Percentiles rank a stretch among this genome's conserved stretches.
These are phyloP conservation scores for Nannizziopsis barbatae DNA, from an alignment of 2,329 filamentous ascomycete genomes.

Conservation along the genomic window DNA sequence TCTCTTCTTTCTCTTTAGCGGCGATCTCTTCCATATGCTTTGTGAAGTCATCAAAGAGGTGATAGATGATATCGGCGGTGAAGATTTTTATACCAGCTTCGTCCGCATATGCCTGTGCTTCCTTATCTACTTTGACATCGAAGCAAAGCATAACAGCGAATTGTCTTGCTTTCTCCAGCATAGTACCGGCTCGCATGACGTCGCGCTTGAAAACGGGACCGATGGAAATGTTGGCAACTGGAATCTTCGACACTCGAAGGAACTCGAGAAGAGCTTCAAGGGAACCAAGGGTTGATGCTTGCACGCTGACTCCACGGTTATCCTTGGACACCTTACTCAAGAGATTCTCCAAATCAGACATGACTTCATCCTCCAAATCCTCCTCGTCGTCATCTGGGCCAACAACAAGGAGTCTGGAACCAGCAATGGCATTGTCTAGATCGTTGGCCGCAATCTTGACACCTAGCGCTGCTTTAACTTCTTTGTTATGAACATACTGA, in stretches of 20 bases:
- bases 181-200: slow-evolving; percentile 83
- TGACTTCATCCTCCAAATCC: slow-evolving; percentile 91
- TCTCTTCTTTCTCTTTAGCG: slow-evolving; percentile 91
- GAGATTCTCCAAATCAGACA: slow-evolving; percentile 82
- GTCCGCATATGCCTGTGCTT: slow-evolving; percentile 80
- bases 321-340: slow-evolving; percentile 86
- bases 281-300: slow-evolving; percentile 93
- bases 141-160: slow-evolving; percentile 99
- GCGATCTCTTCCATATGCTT: slow-evolving; percentile 81
- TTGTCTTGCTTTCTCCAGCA: slow-evolving; percentile 91
- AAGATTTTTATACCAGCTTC: slow-evolving; percentile 96
- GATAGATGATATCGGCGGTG: slow-evolving; percentile 97
- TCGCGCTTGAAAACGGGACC: slow-evolving; percentile 97
- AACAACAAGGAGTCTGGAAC: slow-evolving; percentile 86
- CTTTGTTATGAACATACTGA: slow-evolving; percentile 96
- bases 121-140: slow-evolving; percentile 98
- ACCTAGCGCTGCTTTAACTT: slow-evolving; percentile 95
- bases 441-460: slow-evolving; percentile 97
- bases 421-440: slow-evolving; percentile 90
- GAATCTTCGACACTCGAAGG: slow-evolving; percentile 90
- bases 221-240: slow-evolving; percentile 92
- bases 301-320: slow-evolving; percentile 88
- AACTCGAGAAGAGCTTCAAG: slow-evolving; percentile 94
- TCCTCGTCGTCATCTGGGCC: slow-evolving; percentile 94
- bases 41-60: slow-evolving; percentile 92